Percentiles rank a stretch among this genome's conserved stretches.
Evolutionary conservation across 495 filamentous ascomycete species (phyloP).

Genomic region (Mytilinidion resinicola): DNA sequence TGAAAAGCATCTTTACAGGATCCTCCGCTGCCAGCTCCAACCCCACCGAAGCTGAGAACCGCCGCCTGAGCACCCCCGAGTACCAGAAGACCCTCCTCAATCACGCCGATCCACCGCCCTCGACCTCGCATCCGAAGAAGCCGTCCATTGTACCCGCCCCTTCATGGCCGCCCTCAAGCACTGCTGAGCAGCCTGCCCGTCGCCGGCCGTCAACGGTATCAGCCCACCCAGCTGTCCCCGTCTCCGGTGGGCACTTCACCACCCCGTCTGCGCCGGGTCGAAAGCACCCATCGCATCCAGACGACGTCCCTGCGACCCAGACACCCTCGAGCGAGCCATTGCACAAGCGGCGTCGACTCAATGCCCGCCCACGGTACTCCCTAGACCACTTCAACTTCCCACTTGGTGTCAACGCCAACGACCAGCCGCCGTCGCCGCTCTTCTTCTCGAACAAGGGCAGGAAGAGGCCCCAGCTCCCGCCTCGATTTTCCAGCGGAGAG

Average conservation of each 20-base stretch:
- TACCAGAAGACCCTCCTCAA: slow-evolving; percentile 8
- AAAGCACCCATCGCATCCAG: slow-evolving; percentile 7
- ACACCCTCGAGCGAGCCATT: slow-evolving; percentile 20
- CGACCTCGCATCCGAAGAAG: neutral
- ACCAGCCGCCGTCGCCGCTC: slow-evolving; percentile 44
- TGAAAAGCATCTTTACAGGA: slow-evolving; percentile 25
- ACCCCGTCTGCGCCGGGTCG: slow-evolving; percentile 1
- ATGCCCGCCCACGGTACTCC: slow-evolving; percentile 12
- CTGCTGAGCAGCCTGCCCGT: slow-evolving; percentile 2
- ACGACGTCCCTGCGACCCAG: neutral
- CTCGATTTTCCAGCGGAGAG: slow-evolving; percentile 50
- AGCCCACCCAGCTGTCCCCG: neutral
- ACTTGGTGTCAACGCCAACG: neutral
- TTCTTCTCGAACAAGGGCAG: slow-evolving; percentile 53
- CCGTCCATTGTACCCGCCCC: neutral
- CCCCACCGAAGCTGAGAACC: neutral
- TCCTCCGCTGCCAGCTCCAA: neutral
- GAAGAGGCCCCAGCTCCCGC: slow-evolving; percentile 43
- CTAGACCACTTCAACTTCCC: slow-evolving; percentile 26
- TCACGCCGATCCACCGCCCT: slow-evolving; percentile 1
- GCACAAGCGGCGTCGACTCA: slow-evolving; percentile 25
- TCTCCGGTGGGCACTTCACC: neutral
- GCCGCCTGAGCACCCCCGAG: slow-evolving; percentile 24
- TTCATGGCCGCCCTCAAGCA: slow-evolving; percentile 3
- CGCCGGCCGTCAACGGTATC: slow-evolving; percentile 2